Percentiles rank a stretch among this genome's conserved stretches.
Conservation (phyloP, 495 filamentous ascomycete species). For the Xylaria cubensis region DNA sequence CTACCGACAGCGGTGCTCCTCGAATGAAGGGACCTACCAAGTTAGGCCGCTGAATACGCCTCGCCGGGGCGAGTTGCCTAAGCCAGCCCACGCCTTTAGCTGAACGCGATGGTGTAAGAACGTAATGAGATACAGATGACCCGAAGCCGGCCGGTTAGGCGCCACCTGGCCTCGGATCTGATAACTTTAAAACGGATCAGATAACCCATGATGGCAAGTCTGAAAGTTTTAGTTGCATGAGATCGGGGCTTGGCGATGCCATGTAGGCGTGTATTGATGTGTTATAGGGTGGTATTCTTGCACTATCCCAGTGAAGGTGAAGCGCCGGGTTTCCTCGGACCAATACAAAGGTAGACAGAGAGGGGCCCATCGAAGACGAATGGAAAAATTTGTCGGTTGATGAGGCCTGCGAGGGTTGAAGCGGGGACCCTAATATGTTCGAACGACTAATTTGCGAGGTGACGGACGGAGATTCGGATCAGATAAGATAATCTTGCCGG, state of each 20-base stretch:
- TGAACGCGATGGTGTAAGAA: constrained; percentile 21
- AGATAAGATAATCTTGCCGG: constrained; percentile 17
- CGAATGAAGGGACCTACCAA: constrained; percentile 12
- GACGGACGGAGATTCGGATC: constrained; percentile 13
- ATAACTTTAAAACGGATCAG: constrained; percentile 44
- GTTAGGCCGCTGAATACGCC: background rate
- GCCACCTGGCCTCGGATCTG: constrained; percentile 34
- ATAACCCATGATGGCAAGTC: constrained; percentile 37
- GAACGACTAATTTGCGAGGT: background rate
- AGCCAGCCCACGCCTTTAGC: constrained; percentile 28
- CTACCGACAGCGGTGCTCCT: constrained; percentile 19
- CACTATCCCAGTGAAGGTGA: constrained; percentile 10
- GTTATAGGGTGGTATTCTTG: background rate
- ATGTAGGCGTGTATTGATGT: background rate
- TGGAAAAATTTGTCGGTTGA: constrained; percentile 11
- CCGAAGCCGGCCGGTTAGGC: constrained; percentile 25
- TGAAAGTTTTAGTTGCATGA: constrained; percentile 21
- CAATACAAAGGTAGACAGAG: background rate
- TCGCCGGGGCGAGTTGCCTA: background rate
- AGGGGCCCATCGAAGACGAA: background rate
- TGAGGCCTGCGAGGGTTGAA: background rate
- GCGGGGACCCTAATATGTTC: background rate
- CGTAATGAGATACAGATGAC: constrained; percentile 23
- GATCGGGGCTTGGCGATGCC: constrained; percentile 30
- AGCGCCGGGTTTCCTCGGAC: constrained; percentile 2